Conservation (phyloP, 192 early-diverging fungal genomes). For the Coemansia sp. region DNA sequence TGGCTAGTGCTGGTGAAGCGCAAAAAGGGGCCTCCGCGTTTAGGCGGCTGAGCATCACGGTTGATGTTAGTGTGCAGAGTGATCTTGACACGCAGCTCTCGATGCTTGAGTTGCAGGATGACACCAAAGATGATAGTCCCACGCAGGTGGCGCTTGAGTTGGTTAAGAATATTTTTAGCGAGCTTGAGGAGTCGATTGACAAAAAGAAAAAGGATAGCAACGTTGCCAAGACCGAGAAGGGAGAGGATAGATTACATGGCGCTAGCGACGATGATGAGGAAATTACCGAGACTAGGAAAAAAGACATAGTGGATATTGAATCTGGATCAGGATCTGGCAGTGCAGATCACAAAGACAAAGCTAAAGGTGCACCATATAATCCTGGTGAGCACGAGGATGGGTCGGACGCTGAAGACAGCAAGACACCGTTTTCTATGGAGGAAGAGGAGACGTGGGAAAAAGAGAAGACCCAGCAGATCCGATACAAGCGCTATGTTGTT, state of each 20-base stretch:
- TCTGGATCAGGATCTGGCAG: not conserved
- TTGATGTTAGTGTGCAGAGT: constrained; percentile 15
- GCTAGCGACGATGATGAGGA: not conserved
- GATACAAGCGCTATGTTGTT: constrained; percentile 20
- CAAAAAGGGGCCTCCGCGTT: not conserved
- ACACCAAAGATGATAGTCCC: not conserved
- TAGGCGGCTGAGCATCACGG: constrained; percentile 13
- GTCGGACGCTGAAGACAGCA: not conserved
- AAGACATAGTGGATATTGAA: not conserved
- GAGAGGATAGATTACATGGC: not conserved
- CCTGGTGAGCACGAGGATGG: not conserved
- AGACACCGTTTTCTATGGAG: constrained; percentile 23
- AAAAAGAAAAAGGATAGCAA: not conserved
- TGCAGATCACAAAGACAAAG: not conserved
- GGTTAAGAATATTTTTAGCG: constrained; percentile 13
- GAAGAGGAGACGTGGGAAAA: constrained; percentile 36
- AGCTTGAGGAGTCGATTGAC: constrained; percentile 12
- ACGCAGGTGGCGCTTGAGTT: constrained; percentile 7
- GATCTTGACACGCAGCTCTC: not conserved
- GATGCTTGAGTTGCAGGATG: not conserved
- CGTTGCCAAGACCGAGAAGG: not conserved
- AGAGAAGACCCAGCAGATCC: constrained; percentile 12
- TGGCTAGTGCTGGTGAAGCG: constrained; percentile 13
- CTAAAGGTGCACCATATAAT: not conserved
- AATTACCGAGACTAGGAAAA: not conserved